Percentiles rank a stretch among this genome's conserved stretches.
Evolutionary conservation across 2,329 filamentous ascomycete species (phyloP).

Genomic region (Teratosphaeria nubilosa): DNA sequence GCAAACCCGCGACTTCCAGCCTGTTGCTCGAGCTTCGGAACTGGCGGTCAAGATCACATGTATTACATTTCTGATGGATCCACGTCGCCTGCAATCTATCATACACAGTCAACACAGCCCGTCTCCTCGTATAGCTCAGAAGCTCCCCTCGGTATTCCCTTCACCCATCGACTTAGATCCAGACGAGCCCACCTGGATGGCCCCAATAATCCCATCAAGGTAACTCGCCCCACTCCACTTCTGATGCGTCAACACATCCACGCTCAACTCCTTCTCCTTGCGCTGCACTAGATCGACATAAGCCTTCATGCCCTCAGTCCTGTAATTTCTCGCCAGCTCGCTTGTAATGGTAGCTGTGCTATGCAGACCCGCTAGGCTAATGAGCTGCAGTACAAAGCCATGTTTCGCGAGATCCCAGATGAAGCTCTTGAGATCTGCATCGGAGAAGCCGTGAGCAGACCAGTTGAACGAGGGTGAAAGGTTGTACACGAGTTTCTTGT

Average conservation of each 20-base stretch:
- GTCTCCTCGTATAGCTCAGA: slow-evolving; percentile 18
- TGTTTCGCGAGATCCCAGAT: slow-evolving; percentile 93
- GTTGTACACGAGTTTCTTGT: slow-evolving; percentile 93
- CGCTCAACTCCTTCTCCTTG: slow-evolving; percentile 79
- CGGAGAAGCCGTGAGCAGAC: slow-evolving; percentile 87
- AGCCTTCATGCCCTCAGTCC: slow-evolving; percentile 86
- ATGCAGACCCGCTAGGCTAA: slow-evolving; percentile 55
- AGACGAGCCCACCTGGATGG: slow-evolving; percentile 84
- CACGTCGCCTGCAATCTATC: too few relatives aligned
- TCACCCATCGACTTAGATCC: slow-evolving; percentile 90
- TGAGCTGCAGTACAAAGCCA: slow-evolving; percentile 59
- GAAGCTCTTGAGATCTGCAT: slow-evolving; percentile 74
- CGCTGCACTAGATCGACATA: slow-evolving; percentile 92
- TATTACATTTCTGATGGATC: too few relatives aligned
- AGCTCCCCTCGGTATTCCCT: slow-evolving; percentile 68
- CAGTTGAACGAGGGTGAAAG: slow-evolving; percentile 96
- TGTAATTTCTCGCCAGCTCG: slow-evolving; percentile 74
- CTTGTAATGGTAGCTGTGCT: slow-evolving; percentile 53
- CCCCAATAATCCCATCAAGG: slow-evolving; percentile 80
- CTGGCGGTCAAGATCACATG: too few relatives aligned
- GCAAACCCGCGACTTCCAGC: too few relatives aligned
- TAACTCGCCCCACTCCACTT: slow-evolving; percentile 70
- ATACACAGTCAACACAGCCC: background rate
- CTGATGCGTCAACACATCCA: slow-evolving; percentile 90
- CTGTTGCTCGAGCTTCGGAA: too few relatives aligned